Conservation (phyloP, 148 eudicot genomes). For the Silene uniflora region DNA sequence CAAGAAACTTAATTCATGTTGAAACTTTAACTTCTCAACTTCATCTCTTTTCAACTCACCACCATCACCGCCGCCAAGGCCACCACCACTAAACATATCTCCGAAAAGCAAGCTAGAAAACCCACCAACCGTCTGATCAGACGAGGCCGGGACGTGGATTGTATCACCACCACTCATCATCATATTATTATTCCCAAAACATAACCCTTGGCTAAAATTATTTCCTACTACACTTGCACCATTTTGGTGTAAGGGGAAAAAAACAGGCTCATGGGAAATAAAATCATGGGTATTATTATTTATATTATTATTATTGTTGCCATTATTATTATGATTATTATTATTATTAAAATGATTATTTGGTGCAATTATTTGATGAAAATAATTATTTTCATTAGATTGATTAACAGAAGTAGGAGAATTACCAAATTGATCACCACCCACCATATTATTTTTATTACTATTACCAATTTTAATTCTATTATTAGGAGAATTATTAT, state of each 20-base stretch:
- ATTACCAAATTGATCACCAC: constrained; percentile 28
- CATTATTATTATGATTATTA: constrained; percentile 8
- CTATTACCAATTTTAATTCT: background rate
- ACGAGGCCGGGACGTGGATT: constrained; percentile 1
- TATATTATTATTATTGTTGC: constrained; percentile 4
- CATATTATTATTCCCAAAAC: constrained; percentile 37
- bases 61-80: constrained; percentile 30
- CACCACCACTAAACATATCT: constrained; percentile 42
- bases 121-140: constrained; percentile 32
- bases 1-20: constrained; percentile 42
- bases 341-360: background rate
- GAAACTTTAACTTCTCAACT: constrained; percentile 35
- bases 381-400: constrained; percentile 22
- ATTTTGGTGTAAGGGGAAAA: constrained; percentile 45
- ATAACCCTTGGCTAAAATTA: constrained; percentile 39
- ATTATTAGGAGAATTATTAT: constrained; percentile 49
- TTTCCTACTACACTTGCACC: constrained; percentile 15
- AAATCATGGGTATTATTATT: constrained; percentile 12
- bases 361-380: constrained; percentile 18
- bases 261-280: constrained; percentile 26
- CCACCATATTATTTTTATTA: constrained; percentile 8
- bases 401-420: constrained; percentile 79
- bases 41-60: constrained; percentile 34
- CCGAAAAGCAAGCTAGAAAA: constrained; percentile 48
- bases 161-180: constrained; percentile 7